phyloP scores from a whole-genome alignment of 305 asterid species.

The Andrographis paniculata region DNA sequence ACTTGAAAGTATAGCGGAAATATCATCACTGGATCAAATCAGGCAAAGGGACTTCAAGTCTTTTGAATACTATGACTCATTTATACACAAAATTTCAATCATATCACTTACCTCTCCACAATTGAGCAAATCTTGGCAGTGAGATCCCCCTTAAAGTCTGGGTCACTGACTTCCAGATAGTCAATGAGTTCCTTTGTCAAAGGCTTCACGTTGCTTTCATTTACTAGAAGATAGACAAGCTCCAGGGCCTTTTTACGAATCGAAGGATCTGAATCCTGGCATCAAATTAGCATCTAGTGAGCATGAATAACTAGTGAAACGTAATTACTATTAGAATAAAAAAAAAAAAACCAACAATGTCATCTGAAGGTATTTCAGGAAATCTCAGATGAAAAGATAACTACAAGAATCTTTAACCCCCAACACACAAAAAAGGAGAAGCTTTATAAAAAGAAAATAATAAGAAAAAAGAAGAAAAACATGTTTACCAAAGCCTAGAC shows the following conservation, averaged over 20 bases:
- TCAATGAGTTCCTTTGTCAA: slow-evolving; percentile 90
- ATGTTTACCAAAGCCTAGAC: too few species aligned
- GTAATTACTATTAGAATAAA: too few species aligned
- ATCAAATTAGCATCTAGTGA: slow-evolving; percentile 17
- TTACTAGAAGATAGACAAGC: slow-evolving; percentile 90
- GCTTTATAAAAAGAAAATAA: too few species aligned
- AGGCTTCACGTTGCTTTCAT: slow-evolving; percentile 83
- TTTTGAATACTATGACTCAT: slow-evolving; percentile 10
- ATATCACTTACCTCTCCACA: slow-evolving; percentile 83
- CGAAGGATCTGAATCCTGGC: slow-evolving; percentile 98
- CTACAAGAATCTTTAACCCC: too few species aligned
- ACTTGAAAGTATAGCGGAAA: slow-evolving; percentile 12
- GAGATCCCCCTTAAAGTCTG: slow-evolving; percentile 89
- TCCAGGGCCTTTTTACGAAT: slow-evolving; percentile 98
- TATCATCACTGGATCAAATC: slow-evolving; percentile 5
- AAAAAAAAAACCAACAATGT: slow-evolving; percentile 4
- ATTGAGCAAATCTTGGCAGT: slow-evolving; percentile 94
- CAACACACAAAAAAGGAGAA: too few species aligned
- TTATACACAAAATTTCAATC: slow-evolving; percentile 9
- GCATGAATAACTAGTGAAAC: too few species aligned
- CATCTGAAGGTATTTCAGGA: slow-evolving; percentile 12
- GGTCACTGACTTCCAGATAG: slow-evolving; percentile 82
- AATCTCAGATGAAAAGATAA: too few species aligned
- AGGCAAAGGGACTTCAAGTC: slow-evolving; percentile 7
- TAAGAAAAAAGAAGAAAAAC: too few species aligned